Base-by-base conservation (phyloP, 106 monocot species). In the Allium cepa region DNA sequence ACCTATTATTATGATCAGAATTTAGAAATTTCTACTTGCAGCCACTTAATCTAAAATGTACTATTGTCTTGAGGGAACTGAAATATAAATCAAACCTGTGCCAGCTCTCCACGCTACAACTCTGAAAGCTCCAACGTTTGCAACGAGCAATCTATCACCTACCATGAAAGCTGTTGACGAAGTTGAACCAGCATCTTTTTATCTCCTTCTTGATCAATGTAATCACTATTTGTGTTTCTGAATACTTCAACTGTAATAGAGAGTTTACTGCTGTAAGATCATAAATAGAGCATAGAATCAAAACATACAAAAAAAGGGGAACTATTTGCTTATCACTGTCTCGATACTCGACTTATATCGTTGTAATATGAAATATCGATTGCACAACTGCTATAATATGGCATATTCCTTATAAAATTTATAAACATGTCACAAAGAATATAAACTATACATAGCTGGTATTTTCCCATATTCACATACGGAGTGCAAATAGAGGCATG, bases 91-190 rank as follows among this genome's bases (percentile, higher is more conserved):
- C 51, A 16, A 46, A 82, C 85, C 85, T 72, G 58, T 61, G 14
- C 87, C 90, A 51, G 78, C 73, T 75, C 69, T 87, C 69, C 74
- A 91, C 46, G 78, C 76, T 36, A 90, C 90, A 10, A 73, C 86
- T 72, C 86, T 86, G 36, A 86, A 90, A 67, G 86, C 90, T 57
- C 90, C 86, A 73, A 90, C 90, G 81, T 90, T 90, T 71, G 90
- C 90, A 64, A 86, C 83, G 58, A 84, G 56, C 69, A 91, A 68
- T 0, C 66, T 70, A 72, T 87, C 81, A 17, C 83, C 81, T 18
- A 90, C 58, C 60, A 90, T 68, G 53, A 90, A 46, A 66, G 76
- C 83, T 57, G 86, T 90, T 76, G 86, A 62, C 53, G 87, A 83
- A 63, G 90, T 87, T 72, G 90, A 91, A 46, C 87, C 90, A 64